Percentiles rank a stretch among this genome's conserved stretches.
Conservation (phyloP, 169 alveolate species). For the Cryptosporidium meleagridis region DNA sequence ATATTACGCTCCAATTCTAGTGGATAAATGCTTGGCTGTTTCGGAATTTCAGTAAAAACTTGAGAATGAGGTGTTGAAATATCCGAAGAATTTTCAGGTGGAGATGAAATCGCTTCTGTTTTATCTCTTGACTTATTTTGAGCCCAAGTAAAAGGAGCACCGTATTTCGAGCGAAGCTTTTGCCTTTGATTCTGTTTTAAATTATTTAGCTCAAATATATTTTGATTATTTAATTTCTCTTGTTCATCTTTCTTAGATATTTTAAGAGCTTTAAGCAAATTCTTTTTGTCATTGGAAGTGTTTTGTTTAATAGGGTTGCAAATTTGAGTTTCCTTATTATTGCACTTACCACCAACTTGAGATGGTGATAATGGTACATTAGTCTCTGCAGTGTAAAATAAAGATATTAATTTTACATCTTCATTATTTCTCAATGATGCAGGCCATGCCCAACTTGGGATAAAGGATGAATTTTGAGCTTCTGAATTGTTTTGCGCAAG, state of each 20-base stretch:
- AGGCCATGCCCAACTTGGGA: constrained; percentile 75
- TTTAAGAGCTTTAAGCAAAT: neutral
- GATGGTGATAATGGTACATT: constrained; percentile 49
- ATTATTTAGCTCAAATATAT: neutral
- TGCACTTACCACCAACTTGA: constrained; percentile 23
- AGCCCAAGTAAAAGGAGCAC: constrained; percentile 63
- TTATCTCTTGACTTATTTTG: constrained; percentile 9
- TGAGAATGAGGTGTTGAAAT: constrained; percentile 48
- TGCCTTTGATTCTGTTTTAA: constrained; percentile 5
- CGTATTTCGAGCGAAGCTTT: constrained; percentile 17
- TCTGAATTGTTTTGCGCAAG: neutral
- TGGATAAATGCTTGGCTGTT: constrained; percentile 66
- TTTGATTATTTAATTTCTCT: neutral
- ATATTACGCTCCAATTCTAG: constrained; percentile 3
- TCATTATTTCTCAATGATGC: constrained; percentile 55
- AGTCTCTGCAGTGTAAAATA: constrained; percentile 59
- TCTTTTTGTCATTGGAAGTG: neutral
- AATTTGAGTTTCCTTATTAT: neutral
- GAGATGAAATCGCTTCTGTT: neutral
- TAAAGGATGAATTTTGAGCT: neutral
- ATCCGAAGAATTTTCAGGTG: neutral
- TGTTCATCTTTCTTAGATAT: neutral
- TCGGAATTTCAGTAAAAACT: constrained; percentile 50
- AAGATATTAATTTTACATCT: constrained; percentile 3
- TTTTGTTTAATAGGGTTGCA: neutral